Conservation (phyloP, 176 grass and related monocot genomes). For the Stipa capillata region DNA sequence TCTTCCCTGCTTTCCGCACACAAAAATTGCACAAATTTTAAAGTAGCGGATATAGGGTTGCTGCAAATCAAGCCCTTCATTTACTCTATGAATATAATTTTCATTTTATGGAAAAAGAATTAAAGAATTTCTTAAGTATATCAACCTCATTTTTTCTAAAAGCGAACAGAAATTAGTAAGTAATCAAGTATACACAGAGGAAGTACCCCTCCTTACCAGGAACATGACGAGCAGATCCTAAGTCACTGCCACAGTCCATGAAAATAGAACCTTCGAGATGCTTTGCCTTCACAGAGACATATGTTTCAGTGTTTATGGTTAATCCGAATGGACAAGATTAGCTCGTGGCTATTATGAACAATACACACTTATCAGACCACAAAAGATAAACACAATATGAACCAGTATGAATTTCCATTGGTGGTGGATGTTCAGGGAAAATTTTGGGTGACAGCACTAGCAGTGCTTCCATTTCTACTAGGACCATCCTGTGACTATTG, state of each 20-base stretch:
- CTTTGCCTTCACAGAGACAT: slow-evolving; percentile 63
- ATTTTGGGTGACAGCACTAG: neutral
- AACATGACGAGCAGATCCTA: slow-evolving; percentile 75
- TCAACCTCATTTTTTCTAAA: neutral
- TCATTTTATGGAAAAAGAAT: neutral
- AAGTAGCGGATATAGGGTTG: neutral
- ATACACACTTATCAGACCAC: neutral
- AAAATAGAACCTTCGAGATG: slow-evolving; percentile 77
- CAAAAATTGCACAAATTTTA: neutral
- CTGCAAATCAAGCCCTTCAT: neutral
- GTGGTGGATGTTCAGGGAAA: neutral
- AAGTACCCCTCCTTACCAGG: slow-evolving; percentile 57
- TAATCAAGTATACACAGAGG: neutral
- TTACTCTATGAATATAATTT: neutral
- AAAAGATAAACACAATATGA: neutral
- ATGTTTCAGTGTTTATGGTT: neutral
- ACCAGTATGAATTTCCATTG: neutral
- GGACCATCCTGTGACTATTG: neutral
- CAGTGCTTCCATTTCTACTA: neutral
- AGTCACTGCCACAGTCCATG: slow-evolving; percentile 88
- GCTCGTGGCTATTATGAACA: neutral
- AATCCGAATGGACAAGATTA: slow-evolving; percentile 11
- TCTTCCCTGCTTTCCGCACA: neutral
- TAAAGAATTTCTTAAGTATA: neutral
- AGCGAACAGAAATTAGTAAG: slow-evolving; percentile 20